Percentiles rank a stretch among this genome's conserved stretches.
These are phyloP conservation scores for Leishmania guyanensis DNA, from an alignment of 208 protist genomes.

Conservation along the genomic window DNA sequence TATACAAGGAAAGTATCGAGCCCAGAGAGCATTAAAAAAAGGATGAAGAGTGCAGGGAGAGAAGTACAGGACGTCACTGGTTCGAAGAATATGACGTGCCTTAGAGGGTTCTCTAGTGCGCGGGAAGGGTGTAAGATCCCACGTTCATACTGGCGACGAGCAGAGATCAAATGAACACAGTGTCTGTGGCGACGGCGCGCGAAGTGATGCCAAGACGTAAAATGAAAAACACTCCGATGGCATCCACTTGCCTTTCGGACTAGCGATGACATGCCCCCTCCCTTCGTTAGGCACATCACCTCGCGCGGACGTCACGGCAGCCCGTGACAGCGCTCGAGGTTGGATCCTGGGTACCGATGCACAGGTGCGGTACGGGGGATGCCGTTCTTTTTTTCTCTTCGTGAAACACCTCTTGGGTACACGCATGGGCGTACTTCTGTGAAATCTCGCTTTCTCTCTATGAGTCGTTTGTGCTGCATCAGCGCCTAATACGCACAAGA, in stretches of 20 bases:
- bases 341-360: background rate
- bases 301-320: background rate
- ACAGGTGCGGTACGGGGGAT: background rate
- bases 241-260: background rate
- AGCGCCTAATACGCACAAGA: background rate
- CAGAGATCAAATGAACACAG: background rate
- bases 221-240: background rate
- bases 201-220: background rate
- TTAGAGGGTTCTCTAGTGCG: background rate
- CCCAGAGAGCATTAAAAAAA: background rate
- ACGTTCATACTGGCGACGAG: background rate
- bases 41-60: background rate
- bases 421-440: background rate
- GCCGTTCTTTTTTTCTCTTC: background rate
- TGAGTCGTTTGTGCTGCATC: background rate
- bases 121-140: background rate
- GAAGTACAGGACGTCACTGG: background rate
- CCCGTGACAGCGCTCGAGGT: background rate
- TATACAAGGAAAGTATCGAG: background rate
- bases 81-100: background rate
- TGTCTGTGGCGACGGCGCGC: background rate
- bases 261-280: background rate
- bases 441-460: background rate
- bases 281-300: background rate
- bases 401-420: background rate